A percentile compares a stretch with the other conserved stretches of the same genome.
These are phyloP conservation scores for Fragaria vesca DNA, from an alignment of 306 rosid species.

Conservation along the genomic window DNA sequence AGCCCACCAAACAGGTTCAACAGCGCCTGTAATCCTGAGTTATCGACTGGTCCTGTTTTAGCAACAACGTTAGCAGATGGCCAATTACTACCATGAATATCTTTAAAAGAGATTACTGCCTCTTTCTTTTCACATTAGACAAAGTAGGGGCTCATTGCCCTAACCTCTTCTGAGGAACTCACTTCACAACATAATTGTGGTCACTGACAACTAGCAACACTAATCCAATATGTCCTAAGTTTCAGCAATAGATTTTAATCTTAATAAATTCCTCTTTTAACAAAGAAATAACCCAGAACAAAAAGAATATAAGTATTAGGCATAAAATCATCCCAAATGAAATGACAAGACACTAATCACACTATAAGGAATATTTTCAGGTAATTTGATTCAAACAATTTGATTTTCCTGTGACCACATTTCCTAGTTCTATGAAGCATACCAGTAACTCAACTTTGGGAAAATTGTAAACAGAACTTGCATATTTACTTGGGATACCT, in stretches of 20 bases:
- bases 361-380: background rate
- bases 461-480: background rate
- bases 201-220: background rate
- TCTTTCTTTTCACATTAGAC: background rate
- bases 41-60: constrained; percentile 47
- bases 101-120: background rate
- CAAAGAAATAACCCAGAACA: background rate
- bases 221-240: background rate
- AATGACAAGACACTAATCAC: background rate
- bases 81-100: background rate
- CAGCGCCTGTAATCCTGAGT: constrained; percentile 62
- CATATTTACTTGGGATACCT: constrained; percentile 33
- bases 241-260: background rate
- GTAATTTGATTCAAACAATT: background rate
- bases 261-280: background rate
- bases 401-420: background rate
- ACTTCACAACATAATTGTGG: background rate
- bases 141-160: constrained; percentile 3
- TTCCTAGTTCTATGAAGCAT: constrained; percentile 2
- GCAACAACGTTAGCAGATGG: constrained; percentile 4
- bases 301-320: background rate
- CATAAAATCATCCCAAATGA: background rate
- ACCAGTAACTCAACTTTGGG: background rate
- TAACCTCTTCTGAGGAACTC: background rate
- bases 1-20: constrained; percentile 92